Evolutionary conservation across 805 yeast species (phyloP), one percentile per base, ranked within the genome.

Genomic region (Lipomyces orientalis): DNA sequence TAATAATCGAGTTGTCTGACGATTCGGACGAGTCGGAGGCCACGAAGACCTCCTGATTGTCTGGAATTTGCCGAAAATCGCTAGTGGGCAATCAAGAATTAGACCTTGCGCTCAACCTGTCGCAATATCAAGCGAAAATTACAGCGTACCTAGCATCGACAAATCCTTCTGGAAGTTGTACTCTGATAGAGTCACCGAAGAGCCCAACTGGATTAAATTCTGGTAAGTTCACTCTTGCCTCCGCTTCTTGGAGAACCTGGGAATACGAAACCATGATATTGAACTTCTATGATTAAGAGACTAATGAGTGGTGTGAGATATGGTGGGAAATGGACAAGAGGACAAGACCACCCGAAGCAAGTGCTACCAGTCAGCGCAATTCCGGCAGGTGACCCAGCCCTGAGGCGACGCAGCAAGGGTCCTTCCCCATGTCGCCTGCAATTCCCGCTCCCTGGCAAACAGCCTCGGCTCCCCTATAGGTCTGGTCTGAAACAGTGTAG

Each of bases 1-100:
- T 69, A 8, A 82, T 79, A 14, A 79, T 70, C 12, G 80, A 74
- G 57, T 78, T 78, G 43, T 79, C 79, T 31, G 70, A 65, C 10
- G 71, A 70, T 12, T 61, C 60, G 19, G 64, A 54, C 4, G 65
- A 54, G 4, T 76, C 76, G 7, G 77, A 76, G 61, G 83, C 83
- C 2, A 93, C 86, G 77, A 85, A 95, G 33, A 94, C 97, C 77
- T 94, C 99, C 76, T 95, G 98, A 0, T 93, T 88, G 75, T 95
- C 98, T 0, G 99, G 98, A 2, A 95, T 86, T 68, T 91, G 91
- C 65, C 99, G 81, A 60, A 93, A 76, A 49, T 81, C 77, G 0
- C 97, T 71, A 35, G 7, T 14, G 7, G 7, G 16, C 14, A 8
- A 25, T 29, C 22, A 29, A 7, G 2, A 12, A 12, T 33, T 9